Evolutionary conservation across 1,284 basidiomycete genomes (phyloP), one percentile per base, ranked within the genome.

Genomic region (Microbotryomycetes sp.): DNA sequence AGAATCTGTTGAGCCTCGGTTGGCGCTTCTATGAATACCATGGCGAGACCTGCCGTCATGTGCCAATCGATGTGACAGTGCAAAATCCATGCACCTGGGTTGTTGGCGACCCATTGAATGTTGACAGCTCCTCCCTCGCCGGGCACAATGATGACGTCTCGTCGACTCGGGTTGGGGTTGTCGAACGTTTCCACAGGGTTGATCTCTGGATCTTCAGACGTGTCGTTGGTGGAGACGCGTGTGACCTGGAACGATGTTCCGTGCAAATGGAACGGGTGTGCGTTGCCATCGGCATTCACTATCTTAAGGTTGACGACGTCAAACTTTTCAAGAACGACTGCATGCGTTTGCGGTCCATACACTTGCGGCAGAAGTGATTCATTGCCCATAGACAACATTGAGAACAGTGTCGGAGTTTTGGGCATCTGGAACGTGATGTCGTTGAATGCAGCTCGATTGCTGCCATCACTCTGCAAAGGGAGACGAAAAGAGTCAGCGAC

Each of bases 41-140:
- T 71, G 0, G 89, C 90, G 28, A 93, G 81, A 4, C 89, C 89
- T 51, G 80, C 80, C 75, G 86, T 80, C 3, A 91, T 75, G 75
- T 91, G 89, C 87, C 70, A 74, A 45, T 87, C 88, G 75, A 59
- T 65, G n/a, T 60, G 61, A 30, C 49, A 56, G 55, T 73, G 88
- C 73, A 90, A 82, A 67, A 90, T 77, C 89, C 89, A 92, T 2
- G 81, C 83, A 6, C 89, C 89, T 1, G 89, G 89, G 74, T 92
- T 92, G 72, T 91, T 85, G 0, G 87, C 86, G 56, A 83, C 75
- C 62, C 89, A 72, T 15, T 87, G 83, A 50, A 91, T 31, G 57
- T 69, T 87, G 19, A 80, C 85, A 1, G 83, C 83, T 22, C 79
- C 79, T 19, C 80, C 76, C 55, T 80, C 79, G 1, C 80, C 78